Base-by-base conservation (phyloP, 805 yeast species). In the Lipomyces anomalus region DNA sequence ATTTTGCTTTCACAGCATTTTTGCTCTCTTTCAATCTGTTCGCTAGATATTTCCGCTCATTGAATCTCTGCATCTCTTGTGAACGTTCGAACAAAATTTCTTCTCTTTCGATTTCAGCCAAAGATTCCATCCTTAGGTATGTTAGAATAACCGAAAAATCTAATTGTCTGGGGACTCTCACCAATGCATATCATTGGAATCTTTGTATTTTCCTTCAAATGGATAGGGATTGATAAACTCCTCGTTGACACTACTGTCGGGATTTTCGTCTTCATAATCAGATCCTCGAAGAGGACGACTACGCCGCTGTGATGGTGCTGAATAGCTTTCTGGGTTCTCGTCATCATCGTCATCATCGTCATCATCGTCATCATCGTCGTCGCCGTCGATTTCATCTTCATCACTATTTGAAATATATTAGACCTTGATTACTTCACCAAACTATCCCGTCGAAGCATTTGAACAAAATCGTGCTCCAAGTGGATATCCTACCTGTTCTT, bases 51-150 rank as follows among this genome's bases (percentile, higher is more conserved):
- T 77, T 76, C 61, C 87, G 79, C 67, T 92, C 97, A 48, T 84
- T 80, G 66, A 73, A 89, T 55, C 84, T 79, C 64, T 90, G 95
- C 79, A 86, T 77, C 52, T 85, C 94, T 66, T 88, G 96, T 6
- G 86, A 78, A 66, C 99, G 85, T 46, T 90, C 97, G 58, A 86
- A 92, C 45, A 92, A 74, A 45, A 88, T 78, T 57, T 84, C 81
- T 69, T 92, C 98, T 60, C 97, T 82, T 59, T 85, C 85, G 64
- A 92, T 78, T 70, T 92, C 98, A 45, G 90, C 95, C 80, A 92
- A 74, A 0, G 71, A 62, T 39, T 73, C 80, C 59, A 84, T 68
- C 55, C 58, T 48, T n/a, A 16, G 24, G 3, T 13, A 26, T 18
- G n/a, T 17, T 17, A 33, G 17, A 16, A 35, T 16, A 11, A 16